Evolutionary conservation across 164 flowering plant genomes (phyloP).

Genomic region (Stephania japonica): DNA sequence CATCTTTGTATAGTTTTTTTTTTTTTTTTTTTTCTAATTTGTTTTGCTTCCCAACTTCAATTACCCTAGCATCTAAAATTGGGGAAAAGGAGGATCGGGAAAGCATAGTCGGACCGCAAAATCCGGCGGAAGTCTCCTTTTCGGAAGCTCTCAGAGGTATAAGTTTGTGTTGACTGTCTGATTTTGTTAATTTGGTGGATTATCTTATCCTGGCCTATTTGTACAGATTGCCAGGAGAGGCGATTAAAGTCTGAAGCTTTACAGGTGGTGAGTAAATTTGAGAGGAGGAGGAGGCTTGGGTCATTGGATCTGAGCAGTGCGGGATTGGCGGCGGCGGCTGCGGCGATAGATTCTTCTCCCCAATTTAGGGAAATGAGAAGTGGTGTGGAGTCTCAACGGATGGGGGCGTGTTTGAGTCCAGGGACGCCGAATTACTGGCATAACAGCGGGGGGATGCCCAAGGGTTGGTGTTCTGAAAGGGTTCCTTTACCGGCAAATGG

Average conservation of each 20-base stretch:
- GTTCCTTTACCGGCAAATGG: constrained; percentile 49
- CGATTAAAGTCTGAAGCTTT: constrained; percentile 53
- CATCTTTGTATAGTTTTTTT: neutral
- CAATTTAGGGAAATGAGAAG: constrained; percentile 48
- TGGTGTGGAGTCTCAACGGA: constrained; percentile 24
- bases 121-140: constrained; percentile 65
- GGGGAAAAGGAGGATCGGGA: constrained; percentile 22
- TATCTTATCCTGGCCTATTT: neutral
- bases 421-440: constrained; percentile 62
- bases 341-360: constrained; percentile 40
- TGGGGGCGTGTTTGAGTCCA: constrained; percentile 68
- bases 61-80: neutral
- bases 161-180: neutral
- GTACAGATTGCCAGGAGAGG: constrained; percentile 62
- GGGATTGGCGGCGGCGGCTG: constrained; percentile 24
- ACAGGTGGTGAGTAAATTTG: constrained; percentile 28
- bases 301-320: constrained; percentile 64
- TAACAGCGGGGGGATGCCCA: constrained; percentile 44
- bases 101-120: constrained; percentile 21
- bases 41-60: constrained; percentile 7
- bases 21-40: constrained; percentile 5
- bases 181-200: neutral
- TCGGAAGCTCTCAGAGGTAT: constrained; percentile 75
- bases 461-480: constrained; percentile 94
- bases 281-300: constrained; percentile 49